Percentiles rank a stretch among this genome's conserved stretches.
Evolutionary conservation across 352 stramenopile species (phyloP).

Genomic region (Globisporangium middletonii): DNA sequence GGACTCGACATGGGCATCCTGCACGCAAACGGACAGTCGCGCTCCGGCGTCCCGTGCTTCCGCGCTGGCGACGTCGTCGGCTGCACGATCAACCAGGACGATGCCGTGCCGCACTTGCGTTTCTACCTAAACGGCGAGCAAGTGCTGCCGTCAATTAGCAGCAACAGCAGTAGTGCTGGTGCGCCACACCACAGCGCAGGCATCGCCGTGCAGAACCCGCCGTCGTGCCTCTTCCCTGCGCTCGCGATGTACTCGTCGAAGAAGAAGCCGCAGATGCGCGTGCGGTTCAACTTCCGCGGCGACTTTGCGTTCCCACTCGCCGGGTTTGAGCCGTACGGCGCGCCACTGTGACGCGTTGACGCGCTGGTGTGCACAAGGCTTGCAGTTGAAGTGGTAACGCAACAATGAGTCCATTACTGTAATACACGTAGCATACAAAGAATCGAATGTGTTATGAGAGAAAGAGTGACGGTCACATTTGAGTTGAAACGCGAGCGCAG

Average conservation of each 20-base stretch:
- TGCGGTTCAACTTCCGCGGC: slow-evolving; percentile 75
- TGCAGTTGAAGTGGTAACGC: neutral
- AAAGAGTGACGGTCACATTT: slow-evolving; percentile 10
- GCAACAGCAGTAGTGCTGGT: neutral
- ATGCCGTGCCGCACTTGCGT: slow-evolving; percentile 48
- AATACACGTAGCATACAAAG: neutral
- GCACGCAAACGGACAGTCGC: slow-evolving; percentile 60
- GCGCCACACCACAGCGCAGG: slow-evolving; percentile 9
- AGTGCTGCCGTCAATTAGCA: slow-evolving; percentile 31
- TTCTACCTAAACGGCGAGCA: slow-evolving; percentile 78
- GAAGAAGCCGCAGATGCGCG: slow-evolving; percentile 61
- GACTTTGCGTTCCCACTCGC: slow-evolving; percentile 60
- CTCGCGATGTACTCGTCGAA: slow-evolving; percentile 76
- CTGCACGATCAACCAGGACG: slow-evolving; percentile 74
- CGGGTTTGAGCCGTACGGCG: slow-evolving; percentile 68
- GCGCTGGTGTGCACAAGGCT: too few species aligned
- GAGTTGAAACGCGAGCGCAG: slow-evolving; percentile 1
- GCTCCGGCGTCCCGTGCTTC: slow-evolving; percentile 61
- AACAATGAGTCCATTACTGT: too few species aligned
- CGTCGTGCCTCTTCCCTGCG: slow-evolving; percentile 55
- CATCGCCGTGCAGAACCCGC: slow-evolving; percentile 48
- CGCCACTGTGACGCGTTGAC: slow-evolving; percentile 22
- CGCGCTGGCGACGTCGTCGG: slow-evolving; percentile 58
- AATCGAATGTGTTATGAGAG: neutral
- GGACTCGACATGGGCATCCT: slow-evolving; percentile 72